Evolutionary conservation across 202 grass and related monocot genomes (phyloP), one percentile per base, ranked within the genome.

Genomic region (Eragrostis tef): DNA sequence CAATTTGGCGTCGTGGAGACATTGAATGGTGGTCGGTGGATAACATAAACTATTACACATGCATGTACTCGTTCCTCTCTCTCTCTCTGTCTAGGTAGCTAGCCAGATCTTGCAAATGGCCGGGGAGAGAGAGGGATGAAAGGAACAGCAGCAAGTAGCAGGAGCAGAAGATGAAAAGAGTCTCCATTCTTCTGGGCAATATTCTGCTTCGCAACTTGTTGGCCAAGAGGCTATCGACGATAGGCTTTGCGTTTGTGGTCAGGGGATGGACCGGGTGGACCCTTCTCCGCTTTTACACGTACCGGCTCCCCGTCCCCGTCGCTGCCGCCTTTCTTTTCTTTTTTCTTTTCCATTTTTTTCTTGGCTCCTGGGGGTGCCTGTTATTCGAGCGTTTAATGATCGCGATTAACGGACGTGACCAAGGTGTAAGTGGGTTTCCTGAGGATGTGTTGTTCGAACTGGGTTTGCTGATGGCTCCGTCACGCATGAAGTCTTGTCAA

Each of bases 1-100:
- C 81, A 52, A 80, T 63, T 70, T 84, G 81, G 71, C 74, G 54
- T 56, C 66, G 79, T 78, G 65, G 64, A 46, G 78, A 72, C 77
- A 58, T 9, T 26, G 64, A 53, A 10, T 45, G 31, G 71, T 71
- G 64, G 53, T 47, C 54, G 54, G 44, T 54, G 82, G 82, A 89
- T 81, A 81, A 77, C 64, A 85, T 81, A 85, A 67, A 72, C 46
- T 72, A 77, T 39, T 1, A 0, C 46, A 5, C 58, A 15, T 8
- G 62, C 6, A 50, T 51, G 44, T 11, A 39, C 46, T n/a, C 7
- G 41, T 2, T 21, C 11, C 16, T 13, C 9, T 58, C 71, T 54
- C 71, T 54, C 26, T 9, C 29, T 31, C 29, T 31, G 29, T 31
- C 29, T 31, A 31, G 29, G 29, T 31, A 31, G 29, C 13, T 60